Base-by-base conservation (phyloP, 169 alveolate species). In the Eimeria nieschulzi region DNA sequence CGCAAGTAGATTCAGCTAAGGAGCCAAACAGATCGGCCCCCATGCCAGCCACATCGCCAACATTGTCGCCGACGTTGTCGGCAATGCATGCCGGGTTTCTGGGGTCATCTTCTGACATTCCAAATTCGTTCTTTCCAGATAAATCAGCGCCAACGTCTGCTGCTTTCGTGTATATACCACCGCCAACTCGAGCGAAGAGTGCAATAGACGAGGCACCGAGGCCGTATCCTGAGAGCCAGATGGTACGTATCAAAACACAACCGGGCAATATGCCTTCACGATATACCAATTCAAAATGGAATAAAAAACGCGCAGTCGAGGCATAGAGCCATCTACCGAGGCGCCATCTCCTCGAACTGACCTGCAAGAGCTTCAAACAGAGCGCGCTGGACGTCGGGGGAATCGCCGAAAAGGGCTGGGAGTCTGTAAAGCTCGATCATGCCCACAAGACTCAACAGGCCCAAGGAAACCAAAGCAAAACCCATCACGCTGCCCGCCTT, bases 21-120 rank as follows among this genome's bases (percentile, higher is more conserved):
- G 99, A 97, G 13, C 98, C 99, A 91, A 97, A 97, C 59, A 98
- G 94, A 94, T 98, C 99, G 19, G 99, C 97, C 23, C 99, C 99
- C 98, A 97, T 96, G 59, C 99, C 99, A n/a, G 98, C 99, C 71
- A 97, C 95, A 90, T 97, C 98, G 53, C 99, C 98, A 23, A 97
- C 99, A 93, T 97, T 97, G 94, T 97, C 99, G 26, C 99, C 99
- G 46, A 97, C 99, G 93, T 96, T 97, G 95, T 97, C 99, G 39
- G 98, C 99, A 78, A 97, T 97, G 92, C 98, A 95, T 19, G 98
- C 99, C 12, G 99, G 98, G 91, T 97, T 97, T 83, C 98, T 94
- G 76, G 98, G 97, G 93, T 97, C 97, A 79, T 97, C 99, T 94
- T 97, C 99, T 25, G 96, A 97, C 82, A 97, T 94, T 66, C 97